These are phyloP conservation scores for Solanum lycopersicoides DNA, from an alignment of 257 asterid species.

Conservation along the genomic window DNA sequence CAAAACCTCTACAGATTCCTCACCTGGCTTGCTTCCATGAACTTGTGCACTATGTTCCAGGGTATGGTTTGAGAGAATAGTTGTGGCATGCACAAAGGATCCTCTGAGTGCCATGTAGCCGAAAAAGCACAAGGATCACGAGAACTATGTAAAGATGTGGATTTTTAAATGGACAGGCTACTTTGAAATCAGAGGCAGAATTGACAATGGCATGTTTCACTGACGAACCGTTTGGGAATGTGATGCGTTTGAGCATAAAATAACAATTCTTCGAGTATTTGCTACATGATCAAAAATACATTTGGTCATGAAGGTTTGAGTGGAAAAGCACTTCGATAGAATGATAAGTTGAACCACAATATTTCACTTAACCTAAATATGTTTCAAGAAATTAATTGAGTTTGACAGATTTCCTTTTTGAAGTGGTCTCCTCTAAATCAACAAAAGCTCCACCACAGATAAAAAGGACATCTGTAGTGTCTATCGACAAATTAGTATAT, in stretches of 20 bases:
- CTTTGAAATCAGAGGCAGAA: not conserved
- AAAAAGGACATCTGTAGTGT: conserved; percentile 33
- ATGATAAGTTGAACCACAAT: not conserved
- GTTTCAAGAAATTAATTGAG: not conserved
- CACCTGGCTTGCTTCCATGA: conserved; percentile 61
- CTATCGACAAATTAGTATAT: conserved; percentile 32
- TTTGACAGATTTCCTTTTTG: conserved; percentile 49
- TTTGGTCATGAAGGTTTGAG: too few species aligned
- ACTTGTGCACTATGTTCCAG: conserved; percentile 25
- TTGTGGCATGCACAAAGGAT: not conserved
- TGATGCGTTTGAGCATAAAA: too few species aligned
- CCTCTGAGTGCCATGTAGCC: not conserved
- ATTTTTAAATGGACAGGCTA: too few species aligned
- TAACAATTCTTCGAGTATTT: too few species aligned
- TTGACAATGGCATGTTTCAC: too few species aligned
- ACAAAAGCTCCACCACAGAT: conserved; percentile 61
- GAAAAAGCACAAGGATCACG: not conserved
- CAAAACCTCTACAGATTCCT: conserved; percentile 32
- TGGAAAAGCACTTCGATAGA: not conserved
- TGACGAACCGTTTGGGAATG: too few species aligned
- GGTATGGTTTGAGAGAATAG: not conserved
- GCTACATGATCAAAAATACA: too few species aligned
- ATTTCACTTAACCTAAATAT: not conserved
- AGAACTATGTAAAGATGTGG: not conserved
- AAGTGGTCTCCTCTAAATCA: conserved; percentile 76